Base-by-base conservation (phyloP, 768 basidiomycete genomes). In the Bullera alba region DNA sequence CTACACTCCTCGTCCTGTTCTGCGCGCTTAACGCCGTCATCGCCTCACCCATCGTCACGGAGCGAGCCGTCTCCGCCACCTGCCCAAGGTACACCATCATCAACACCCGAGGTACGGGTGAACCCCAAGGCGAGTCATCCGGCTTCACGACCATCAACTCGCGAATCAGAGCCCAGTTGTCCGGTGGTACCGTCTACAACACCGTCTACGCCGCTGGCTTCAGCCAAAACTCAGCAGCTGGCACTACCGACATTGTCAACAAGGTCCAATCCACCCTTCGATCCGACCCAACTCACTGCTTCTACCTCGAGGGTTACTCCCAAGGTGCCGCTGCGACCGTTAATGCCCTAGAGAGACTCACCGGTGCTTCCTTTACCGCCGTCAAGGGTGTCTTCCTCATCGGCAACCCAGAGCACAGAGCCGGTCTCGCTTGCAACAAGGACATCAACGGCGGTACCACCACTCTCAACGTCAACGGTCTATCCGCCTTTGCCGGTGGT, bases 311-410 rank as follows among this genome's bases (percentile, higher is more conserved):
- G 36, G 57, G 57, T 17, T 58, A 58, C 46, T 50, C 48, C 28
- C 57, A 58, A 34, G 57, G 57, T n/a, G 57, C 57, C 17, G 57
- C 57, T 30, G 57, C 57, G 14, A 58, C 57, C 10, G 53, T 54
- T 48, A 41, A 46, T 27, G 57, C 57, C 15, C 37, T 58, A 8
- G 10, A 23, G 4, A 12, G 36, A 16, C 28, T 58, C 25, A 51
- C 53, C 16, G 52, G 48, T 12, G 44, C 53, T 14, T 5, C 42
- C 16, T 58, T 58, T 43, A 41, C 44, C 26, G 57, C 57, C 26
- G 53, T 54, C 53, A 58, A 58, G 46, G 57, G 57, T 38, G 57
- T 58, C 28, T 50, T 58, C 53, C 53, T 58, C 28, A 50, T 58
- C 38, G 57, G 57, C 15, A 48, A 54, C 53, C 57, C 57, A 5